These are phyloP conservation scores for Aspergillus panamensis DNA, from an alignment of 495 filamentous ascomycete genomes.

Conservation along the genomic window DNA sequence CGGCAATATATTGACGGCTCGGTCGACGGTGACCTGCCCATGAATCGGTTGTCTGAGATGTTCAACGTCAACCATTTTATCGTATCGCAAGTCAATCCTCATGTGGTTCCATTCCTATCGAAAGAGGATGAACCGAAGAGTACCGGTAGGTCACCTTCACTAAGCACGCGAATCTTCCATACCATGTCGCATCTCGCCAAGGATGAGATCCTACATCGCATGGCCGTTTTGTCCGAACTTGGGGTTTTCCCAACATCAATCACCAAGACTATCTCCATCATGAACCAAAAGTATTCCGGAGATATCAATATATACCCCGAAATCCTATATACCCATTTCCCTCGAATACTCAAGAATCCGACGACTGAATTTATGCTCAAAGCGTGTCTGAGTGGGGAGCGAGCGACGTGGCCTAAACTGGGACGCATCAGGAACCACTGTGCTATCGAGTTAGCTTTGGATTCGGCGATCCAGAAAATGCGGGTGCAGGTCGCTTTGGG, in stretches of 20 bases:
- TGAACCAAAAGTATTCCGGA: conserved; percentile 90
- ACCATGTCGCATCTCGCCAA: conserved; percentile 72
- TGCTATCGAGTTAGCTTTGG: conserved; percentile 82
- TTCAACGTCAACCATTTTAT: conserved; percentile 99
- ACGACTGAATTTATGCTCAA: conserved; percentile 83
- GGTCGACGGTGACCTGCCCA: conserved; percentile 90
- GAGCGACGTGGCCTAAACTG: conserved; percentile 87
- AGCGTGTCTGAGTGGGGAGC: conserved; percentile 70
- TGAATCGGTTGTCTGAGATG: conserved; percentile 88
- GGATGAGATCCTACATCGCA: conserved; percentile 73
- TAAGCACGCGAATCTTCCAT: conserved; percentile 57
- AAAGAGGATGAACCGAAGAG: conserved; percentile 60
- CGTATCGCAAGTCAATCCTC: conserved; percentile 93
- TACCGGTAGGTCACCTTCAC: conserved; percentile 32
- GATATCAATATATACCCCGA: conserved; percentile 92
- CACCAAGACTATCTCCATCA: conserved; percentile 73
- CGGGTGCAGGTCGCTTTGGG: conserved; percentile 76
- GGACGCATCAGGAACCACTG: conserved; percentile 77
- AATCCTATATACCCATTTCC: conserved; percentile 69
- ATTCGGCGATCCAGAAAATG: conserved; percentile 74
- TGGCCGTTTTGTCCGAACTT: conserved; percentile 77
- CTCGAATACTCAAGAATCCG: conserved; percentile 78
- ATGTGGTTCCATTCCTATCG: conserved; percentile 81
- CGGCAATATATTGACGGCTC: conserved; percentile 90
- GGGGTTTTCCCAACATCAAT: conserved; percentile 78